phyloP scores from a whole-genome alignment of 768 basidiomycete genomes.

The Phlegmacium glaucopus region DNA sequence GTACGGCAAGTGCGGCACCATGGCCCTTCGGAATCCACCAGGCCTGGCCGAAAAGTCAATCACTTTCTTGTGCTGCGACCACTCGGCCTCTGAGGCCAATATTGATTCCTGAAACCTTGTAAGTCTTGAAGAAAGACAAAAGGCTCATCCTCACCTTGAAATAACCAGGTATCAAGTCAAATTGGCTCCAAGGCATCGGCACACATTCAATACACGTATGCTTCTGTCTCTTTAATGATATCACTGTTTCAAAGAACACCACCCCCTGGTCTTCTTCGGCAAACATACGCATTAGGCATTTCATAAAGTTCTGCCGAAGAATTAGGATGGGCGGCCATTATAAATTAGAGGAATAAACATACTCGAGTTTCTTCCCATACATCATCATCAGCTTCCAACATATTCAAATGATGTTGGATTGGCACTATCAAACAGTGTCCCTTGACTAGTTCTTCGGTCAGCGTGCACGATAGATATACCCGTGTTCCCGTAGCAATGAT shows the following conservation, averaged over 20 bases:
- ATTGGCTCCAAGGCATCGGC: conserved; percentile 86
- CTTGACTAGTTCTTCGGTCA: conserved; percentile 80
- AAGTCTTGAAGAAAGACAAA: background rate
- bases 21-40: conserved; percentile 90
- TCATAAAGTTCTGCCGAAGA: conserved; percentile 64
- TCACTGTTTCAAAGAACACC: conserved; percentile 92
- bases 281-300: conserved; percentile 95
- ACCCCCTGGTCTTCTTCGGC: conserved; percentile 92
- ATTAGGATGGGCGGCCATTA: background rate
- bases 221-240: conserved; percentile 80
- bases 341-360: conserved; percentile 20
- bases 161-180: conserved; percentile 85
- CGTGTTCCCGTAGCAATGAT: conserved; percentile 89
- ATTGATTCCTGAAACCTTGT: conserved; percentile 74
- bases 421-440: conserved; percentile 97
- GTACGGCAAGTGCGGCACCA: conserved; percentile 97
- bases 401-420: conserved; percentile 87
- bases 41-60: conserved; percentile 90
- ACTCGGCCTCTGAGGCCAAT: conserved; percentile 88
- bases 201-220: conserved; percentile 95
- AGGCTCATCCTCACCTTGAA: conserved; percentile 65
- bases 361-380: conserved; percentile 98
- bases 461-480: conserved; percentile 86
- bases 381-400: conserved; percentile 94
- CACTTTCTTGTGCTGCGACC: conserved; percentile 97